A percentile compares a stretch with the other conserved stretches of the same genome.
Conservation (phyloP, 73 alveolate genomes). For the Uronychia binucleata region DNA sequence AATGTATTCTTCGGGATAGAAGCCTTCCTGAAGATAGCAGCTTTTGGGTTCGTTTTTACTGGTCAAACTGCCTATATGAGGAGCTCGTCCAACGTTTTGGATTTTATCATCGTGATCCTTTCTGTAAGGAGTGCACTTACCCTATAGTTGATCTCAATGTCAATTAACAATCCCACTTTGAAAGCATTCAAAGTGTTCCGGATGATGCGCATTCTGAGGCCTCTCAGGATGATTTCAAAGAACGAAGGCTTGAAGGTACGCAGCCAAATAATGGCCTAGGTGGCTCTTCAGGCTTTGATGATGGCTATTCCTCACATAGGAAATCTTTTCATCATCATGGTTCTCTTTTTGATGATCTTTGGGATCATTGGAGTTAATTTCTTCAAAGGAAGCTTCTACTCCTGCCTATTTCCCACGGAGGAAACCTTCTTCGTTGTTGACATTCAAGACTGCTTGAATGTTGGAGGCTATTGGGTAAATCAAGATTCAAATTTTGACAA, state of each 20-base stretch:
- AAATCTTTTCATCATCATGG: slow-evolving; percentile 27
- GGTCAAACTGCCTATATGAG: no score
- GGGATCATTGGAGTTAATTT: slow-evolving; percentile 35
- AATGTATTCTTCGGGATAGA: no score
- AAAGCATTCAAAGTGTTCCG: slow-evolving; percentile 46
- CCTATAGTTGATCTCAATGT: no score
- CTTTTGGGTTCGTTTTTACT: no score
- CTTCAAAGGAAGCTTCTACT: slow-evolving; percentile 35
- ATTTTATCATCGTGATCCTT: no score
- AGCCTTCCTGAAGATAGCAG: no score
- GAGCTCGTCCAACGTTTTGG: no score
- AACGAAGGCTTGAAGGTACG: slow-evolving; percentile 30
- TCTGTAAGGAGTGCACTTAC: no score
- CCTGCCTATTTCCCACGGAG: slow-evolving; percentile 19
- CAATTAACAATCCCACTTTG: no score
- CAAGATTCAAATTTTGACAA: slow-evolving; percentile 79
- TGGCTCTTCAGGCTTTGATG: slow-evolving; percentile 39
- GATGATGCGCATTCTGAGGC: not conserved
- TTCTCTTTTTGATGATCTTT: slow-evolving; percentile 39
- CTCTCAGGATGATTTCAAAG: not conserved
- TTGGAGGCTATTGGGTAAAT: slow-evolving; percentile 65
- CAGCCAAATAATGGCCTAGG: no score
- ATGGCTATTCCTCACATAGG: slow-evolving; percentile 38
- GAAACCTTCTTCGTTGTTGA: no score
- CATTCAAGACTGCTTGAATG: slow-evolving; percentile 31